phyloP scores from a whole-genome alignment of 2,329 filamentous ascomycete genomes.

The Cladosporium oxysporum region DNA sequence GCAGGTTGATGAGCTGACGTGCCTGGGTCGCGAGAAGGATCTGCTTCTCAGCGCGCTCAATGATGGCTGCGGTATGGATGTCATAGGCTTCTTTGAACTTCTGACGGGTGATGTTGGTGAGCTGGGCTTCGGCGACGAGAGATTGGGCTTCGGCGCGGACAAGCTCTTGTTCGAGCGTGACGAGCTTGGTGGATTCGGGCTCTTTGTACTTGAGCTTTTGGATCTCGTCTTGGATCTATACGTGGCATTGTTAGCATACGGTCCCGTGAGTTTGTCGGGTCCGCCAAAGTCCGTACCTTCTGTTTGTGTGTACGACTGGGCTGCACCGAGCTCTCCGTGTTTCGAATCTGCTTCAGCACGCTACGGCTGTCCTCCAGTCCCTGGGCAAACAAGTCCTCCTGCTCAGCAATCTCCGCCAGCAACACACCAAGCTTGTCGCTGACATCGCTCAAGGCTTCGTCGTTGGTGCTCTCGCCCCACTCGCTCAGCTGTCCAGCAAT shows the following conservation, averaged over 20 bases:
- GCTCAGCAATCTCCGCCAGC: slow-evolving; percentile 87
- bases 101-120: slow-evolving; percentile 92
- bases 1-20: slow-evolving; percentile 75
- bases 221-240: slow-evolving; percentile 81
- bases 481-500: slow-evolving; percentile 92
- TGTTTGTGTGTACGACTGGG: slow-evolving; percentile 83
- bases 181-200: slow-evolving; percentile 76
- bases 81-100: slow-evolving; percentile 96
- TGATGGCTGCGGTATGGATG: slow-evolving; percentile 81
- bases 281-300: slow-evolving; percentile 52
- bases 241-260: neutral
- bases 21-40: slow-evolving; percentile 91
- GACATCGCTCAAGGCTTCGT: slow-evolving; percentile 84
- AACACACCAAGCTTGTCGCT: slow-evolving; percentile 95
- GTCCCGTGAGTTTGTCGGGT: neutral
- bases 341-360: slow-evolving; percentile 86
- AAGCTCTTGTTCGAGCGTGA: slow-evolving; percentile 91
- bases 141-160: slow-evolving; percentile 95
- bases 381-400: slow-evolving; percentile 86
- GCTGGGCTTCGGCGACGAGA: slow-evolving; percentile 91
- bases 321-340: slow-evolving; percentile 94
- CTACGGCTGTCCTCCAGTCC: slow-evolving; percentile 81
- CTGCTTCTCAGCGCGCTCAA: slow-evolving; percentile 96
- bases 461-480: slow-evolving; percentile 90
- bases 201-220: slow-evolving; percentile 89